phyloP scores from a whole-genome alignment of 176 grass and related monocot species.

The Carex kokanica region DNA sequence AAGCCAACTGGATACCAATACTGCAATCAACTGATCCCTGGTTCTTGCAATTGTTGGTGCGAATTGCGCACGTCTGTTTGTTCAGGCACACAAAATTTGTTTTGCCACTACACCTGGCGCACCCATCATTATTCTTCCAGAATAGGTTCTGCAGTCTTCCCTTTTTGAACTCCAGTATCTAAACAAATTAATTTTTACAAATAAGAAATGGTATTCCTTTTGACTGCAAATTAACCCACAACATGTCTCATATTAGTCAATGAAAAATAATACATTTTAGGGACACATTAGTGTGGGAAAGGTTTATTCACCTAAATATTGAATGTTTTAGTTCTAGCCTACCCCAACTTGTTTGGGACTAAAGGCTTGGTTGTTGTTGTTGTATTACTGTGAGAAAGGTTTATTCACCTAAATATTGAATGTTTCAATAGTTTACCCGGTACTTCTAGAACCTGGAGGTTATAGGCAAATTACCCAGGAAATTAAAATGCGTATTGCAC shows the following conservation, averaged over 20 bases:
- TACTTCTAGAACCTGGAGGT: not conserved
- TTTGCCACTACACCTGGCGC: constrained; percentile 59
- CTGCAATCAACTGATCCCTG: constrained; percentile 89
- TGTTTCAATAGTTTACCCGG: not conserved
- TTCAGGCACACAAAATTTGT: constrained; percentile 61
- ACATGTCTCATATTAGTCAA: not conserved
- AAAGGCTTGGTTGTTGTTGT: too few relatives aligned
- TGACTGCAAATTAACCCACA: not conserved
- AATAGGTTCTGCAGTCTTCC: constrained; percentile 84
- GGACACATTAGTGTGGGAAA: not conserved
- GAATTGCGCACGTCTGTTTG: constrained; percentile 73
- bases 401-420: not conserved
- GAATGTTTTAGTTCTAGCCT: not conserved
- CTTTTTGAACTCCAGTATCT: constrained; percentile 97
- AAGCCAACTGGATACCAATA: constrained; percentile 84
- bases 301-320: not conserved
- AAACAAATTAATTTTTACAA: not conserved
- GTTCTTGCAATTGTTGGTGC: constrained; percentile 63
- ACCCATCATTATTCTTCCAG: constrained; percentile 80
- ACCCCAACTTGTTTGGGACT: too few relatives aligned
- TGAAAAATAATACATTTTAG: not conserved
- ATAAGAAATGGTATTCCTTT: not conserved
- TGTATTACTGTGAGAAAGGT: not conserved
- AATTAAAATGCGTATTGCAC: not conserved
- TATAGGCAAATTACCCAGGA: not conserved